Percentiles rank a stretch among this genome's conserved stretches.
These are phyloP conservation scores for Eimeria praecox DNA, from an alignment of 169 alveolate species.

Conservation along the genomic window DNA sequence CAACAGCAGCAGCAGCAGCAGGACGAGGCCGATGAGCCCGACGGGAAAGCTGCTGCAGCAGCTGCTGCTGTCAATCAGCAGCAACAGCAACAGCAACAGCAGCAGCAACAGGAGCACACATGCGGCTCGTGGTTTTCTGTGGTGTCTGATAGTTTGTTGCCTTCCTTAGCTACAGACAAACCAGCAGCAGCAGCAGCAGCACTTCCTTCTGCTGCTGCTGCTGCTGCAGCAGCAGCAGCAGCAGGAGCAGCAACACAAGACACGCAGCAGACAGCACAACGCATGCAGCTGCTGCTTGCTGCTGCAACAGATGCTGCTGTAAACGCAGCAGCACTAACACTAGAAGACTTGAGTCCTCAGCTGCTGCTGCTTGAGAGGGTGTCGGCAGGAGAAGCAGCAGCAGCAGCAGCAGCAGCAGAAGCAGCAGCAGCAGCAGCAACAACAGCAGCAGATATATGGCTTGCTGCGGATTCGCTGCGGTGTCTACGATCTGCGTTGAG, in stretches of 20 bases:
- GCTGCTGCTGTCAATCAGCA: slow-evolving; percentile 5
- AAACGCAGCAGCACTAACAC: slow-evolving; percentile 55
- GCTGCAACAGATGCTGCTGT: slow-evolving; percentile 58
- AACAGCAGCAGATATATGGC: slow-evolving; percentile 22
- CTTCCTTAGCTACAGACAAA: slow-evolving; percentile 2
- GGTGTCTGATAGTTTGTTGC: not conserved
- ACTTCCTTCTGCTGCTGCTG: not conserved
- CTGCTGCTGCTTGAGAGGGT: slow-evolving; percentile 32
- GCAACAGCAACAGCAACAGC: slow-evolving; percentile 42
- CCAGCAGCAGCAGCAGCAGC: slow-evolving; percentile 44
- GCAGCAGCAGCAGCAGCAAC: slow-evolving; percentile 28
- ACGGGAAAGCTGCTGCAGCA: not conserved
- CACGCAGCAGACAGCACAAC: not conserved
- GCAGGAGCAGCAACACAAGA: not conserved
- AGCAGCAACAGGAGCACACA: slow-evolving; percentile 26
- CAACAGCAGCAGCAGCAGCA: slow-evolving; percentile 36
- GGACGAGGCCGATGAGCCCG: too few relatives aligned
- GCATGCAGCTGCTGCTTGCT: slow-evolving; percentile 53
- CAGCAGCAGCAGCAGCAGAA: slow-evolving; percentile 26
- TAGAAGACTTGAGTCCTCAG: slow-evolving; percentile 17
- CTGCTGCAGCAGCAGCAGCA: slow-evolving; percentile 1
- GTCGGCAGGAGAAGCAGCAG: not conserved
- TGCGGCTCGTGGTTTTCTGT: slow-evolving; percentile 35
- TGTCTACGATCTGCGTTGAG: not conserved
- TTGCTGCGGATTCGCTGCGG: slow-evolving; percentile 63